Evolutionary conservation across 257 asterid species (phyloP).

Genomic region (Agastache rugosa): DNA sequence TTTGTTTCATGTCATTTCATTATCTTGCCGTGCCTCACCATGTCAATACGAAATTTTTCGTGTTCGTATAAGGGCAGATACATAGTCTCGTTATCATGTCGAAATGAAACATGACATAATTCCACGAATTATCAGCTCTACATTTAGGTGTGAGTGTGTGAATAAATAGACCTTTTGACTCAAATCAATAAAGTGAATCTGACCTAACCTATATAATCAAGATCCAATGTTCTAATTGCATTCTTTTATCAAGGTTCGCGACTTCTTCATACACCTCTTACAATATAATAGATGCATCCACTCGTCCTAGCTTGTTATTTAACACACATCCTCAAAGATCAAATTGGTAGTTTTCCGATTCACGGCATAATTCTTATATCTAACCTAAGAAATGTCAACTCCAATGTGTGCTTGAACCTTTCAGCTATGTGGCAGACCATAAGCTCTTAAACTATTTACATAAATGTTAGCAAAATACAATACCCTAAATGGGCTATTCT

Average conservation of each 20-base stretch:
- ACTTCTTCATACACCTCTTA: neutral
- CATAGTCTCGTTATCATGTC: too few relatives aligned
- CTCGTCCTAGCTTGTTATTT: neutral
- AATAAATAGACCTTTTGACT: neutral
- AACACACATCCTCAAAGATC: neutral
- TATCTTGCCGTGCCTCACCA: too few relatives aligned
- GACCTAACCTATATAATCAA: neutral
- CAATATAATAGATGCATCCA: neutral
- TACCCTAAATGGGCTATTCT: neutral
- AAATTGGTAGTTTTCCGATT: neutral
- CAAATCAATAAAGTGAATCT: neutral
- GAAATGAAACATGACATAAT: too few relatives aligned
- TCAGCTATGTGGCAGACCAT: constrained; percentile 16
- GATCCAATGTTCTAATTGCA: neutral
- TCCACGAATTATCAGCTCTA: too few relatives aligned
- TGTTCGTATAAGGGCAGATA: too few relatives aligned
- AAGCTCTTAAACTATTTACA: constrained; percentile 6
- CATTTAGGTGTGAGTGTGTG: neutral
- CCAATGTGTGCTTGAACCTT: neutral
- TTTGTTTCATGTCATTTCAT: too few relatives aligned
- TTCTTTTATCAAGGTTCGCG: neutral
- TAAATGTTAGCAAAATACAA: constrained; percentile 16
- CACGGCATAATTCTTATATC: neutral
- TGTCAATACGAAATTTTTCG: too few relatives aligned
- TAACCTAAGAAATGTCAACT: constrained; percentile 1